These are phyloP conservation scores for Hypoxylon sp. DNA, from an alignment of 2,329 filamentous ascomycete species.

Conservation along the genomic window DNA sequence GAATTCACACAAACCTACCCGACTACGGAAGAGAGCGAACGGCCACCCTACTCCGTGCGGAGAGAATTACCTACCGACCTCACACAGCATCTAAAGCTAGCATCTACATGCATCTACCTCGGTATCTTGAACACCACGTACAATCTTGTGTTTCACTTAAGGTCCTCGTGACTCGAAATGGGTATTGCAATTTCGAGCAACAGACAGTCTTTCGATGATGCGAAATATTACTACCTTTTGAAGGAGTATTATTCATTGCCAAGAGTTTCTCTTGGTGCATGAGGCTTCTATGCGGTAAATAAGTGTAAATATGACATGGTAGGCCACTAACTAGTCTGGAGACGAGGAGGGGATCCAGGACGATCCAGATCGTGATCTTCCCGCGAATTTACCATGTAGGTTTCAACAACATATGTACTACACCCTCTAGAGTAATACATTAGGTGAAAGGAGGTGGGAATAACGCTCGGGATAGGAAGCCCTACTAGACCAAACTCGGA, in stretches of 20 bases:
- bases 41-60: slow-evolving; percentile 18
- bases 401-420: slow-evolving; percentile 21
- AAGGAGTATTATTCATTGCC: slow-evolving; percentile 25
- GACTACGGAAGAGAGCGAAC: slow-evolving; percentile 30
- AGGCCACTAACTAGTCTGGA: slow-evolving; percentile 15
- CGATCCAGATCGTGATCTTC: slow-evolving; percentile 35
- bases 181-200: slow-evolving; percentile 21
- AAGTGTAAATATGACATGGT: slow-evolving; percentile 39
- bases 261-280: slow-evolving; percentile 20
- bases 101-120: slow-evolving; percentile 31
- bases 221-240: slow-evolving; percentile 10
- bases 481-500: slow-evolving; percentile 34
- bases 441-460: slow-evolving; percentile 33
- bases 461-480: slow-evolving; percentile 22
- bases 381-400: slow-evolving; percentile 21
- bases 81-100: slow-evolving; percentile 37
- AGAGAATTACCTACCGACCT: slow-evolving; percentile 41
- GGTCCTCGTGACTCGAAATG: slow-evolving; percentile 35
- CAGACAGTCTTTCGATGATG: slow-evolving; percentile 5
- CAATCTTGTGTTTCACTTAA: slow-evolving; percentile 34
- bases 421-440: slow-evolving; percentile 21
- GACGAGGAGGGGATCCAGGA: slow-evolving; percentile 19
- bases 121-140: slow-evolving; percentile 23
- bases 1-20: slow-evolving; percentile 21
- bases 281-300: slow-evolving; percentile 34